Base-by-base conservation (phyloP, 1,139 yeast genomes). In the Kurtzmaniella quercitrusa region DNA sequence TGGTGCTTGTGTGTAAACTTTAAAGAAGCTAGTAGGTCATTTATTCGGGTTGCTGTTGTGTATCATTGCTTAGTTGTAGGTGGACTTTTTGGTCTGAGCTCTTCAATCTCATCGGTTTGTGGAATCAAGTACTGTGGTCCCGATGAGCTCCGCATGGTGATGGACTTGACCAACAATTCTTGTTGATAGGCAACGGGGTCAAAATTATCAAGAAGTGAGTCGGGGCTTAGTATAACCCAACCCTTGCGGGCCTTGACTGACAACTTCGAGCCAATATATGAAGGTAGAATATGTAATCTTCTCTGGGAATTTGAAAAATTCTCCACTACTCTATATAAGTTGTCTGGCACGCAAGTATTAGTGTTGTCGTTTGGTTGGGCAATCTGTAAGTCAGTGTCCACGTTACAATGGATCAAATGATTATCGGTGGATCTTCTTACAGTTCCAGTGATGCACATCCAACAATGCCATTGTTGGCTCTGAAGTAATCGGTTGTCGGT, bases 371-470 rank as follows among this genome's bases (percentile, higher is more conserved):
- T 31, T 41, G 56, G 69, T 40, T 51, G 55, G 82, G 60, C 93
- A 39, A 73, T 73, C 48, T 84, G 84, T 46, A 90, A 70, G 61
- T 91, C 97, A 0, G 97, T 90, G 57, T 91, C 95, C 34, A 90
- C 80, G 57, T 91, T 91, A 64, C 98, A 91, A 59, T 91, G 95
- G 50, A 91, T 90, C 50, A 91, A 70, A 59, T 88, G 90, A 23
- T 77, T 77, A 62, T 91, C 97, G 0, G 84, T 81, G 1, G 95
- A 80, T 53, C 97, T 75, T 56, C 96, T 73, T 11, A 91, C 91
- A 0, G 97, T 91, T 5, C 97, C 97, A 2, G 96, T 90, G 45
- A 91, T 85, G 52, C 97, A 93, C 96, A 91, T 88, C 85, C 96
- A 86, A 56, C 97, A 91, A 63, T 91, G 97, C 96, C 96, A 90